phyloP scores from a whole-genome alignment of 768 basidiomycete genomes.

The Pleurotus tuber-regium region DNA sequence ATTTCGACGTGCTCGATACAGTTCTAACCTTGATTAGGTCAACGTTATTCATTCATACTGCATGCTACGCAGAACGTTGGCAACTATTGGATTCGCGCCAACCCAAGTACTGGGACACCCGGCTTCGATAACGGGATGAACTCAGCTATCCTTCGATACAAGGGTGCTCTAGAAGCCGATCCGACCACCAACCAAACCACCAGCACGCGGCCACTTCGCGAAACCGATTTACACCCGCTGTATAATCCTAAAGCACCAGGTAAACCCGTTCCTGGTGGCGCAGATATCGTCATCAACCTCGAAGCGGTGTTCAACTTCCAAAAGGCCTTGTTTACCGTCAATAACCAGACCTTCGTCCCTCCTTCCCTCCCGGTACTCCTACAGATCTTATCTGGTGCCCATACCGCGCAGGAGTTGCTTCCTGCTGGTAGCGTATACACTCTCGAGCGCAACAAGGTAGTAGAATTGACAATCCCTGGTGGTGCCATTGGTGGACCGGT shows the following conservation, averaged over 20 bases:
- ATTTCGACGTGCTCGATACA: too few species aligned
- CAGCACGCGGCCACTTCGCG: slow-evolving; percentile 9
- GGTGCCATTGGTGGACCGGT: slow-evolving; percentile 23
- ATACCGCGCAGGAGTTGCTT: slow-evolving; percentile 26
- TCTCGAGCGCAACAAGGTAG: slow-evolving; percentile 31
- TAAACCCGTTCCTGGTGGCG: slow-evolving; percentile 4
- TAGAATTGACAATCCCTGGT: slow-evolving; percentile 35
- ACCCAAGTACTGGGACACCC: slow-evolving; percentile 20
- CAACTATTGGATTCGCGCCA: slow-evolving; percentile 37
- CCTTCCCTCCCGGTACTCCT: slow-evolving; percentile 36
- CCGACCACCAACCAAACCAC: slow-evolving; percentile 23
- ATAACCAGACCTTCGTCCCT: slow-evolving; percentile 20
- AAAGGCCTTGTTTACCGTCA: slow-evolving; percentile 20
- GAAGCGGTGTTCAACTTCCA: slow-evolving; percentile 16
- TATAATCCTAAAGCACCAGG: slow-evolving; percentile 4
- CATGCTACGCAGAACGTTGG: slow-evolving; percentile 32
- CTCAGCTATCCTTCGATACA: slow-evolving; percentile 26
- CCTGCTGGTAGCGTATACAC: slow-evolving; percentile 30
- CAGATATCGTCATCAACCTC: slow-evolving; percentile 13
- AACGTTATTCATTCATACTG: slow-evolving; percentile 40
- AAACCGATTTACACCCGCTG: slow-evolving; percentile 9
- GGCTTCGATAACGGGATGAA: slow-evolving; percentile 18
- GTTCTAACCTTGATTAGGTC: slow-evolving; percentile 14
- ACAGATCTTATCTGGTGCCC: slow-evolving; percentile 37
- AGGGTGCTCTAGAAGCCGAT: slow-evolving; percentile 28